Evolutionary conservation across 78 protist genomes (phyloP), one percentile per base, ranked within the genome.

Genomic region (Diacronema lutheri): DNA sequence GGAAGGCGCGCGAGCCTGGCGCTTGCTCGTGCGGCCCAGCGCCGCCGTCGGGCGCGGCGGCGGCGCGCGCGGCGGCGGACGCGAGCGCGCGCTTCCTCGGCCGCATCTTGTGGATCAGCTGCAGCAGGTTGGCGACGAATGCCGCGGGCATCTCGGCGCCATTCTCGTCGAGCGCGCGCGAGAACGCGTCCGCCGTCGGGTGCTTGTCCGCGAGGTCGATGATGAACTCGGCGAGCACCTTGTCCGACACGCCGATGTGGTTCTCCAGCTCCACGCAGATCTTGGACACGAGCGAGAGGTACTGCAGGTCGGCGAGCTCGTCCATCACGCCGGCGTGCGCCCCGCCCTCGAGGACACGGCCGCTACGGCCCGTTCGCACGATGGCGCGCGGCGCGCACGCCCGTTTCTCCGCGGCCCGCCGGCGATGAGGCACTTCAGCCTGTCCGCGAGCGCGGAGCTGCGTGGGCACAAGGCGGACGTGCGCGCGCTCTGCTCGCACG

Each of bases 151-250:
- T 73, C 57, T 71, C 88, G 0, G 91, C 88, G 37, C 85, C 84
- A 4, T 60, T 61, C 58, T 13, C 78, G 10, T 20, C 58, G 16
- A 82, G 56, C 26, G 86, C 90, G 57, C 61, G 0, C 12, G 9
- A 35, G 61, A 77, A 86, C 35, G 20, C 66, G 21, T 65, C 33
- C 2, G 57, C 56, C n/a, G 35, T 33, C n/a, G 25, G 31, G 12
- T 86, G 12, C 79, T 82, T 44, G 1, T 85, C 89, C 12, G 93
- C 95, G 46, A 93, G 87, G 41, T 87, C 66, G 60, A 95, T 90
- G 31, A 95, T 86, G 73, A 95, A 95, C 81, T 95, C 96, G 35
- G 97, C 96, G 29, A 95, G 90, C 4, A 68, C 86, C 87, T 93
- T 91, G 83, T 95, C 96, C 35, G 37, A 26, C 37, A 80, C 26